Conservation (phyloP, 2,329 filamentous ascomycete species). For the Colletotrichum liaoningense region DNA sequence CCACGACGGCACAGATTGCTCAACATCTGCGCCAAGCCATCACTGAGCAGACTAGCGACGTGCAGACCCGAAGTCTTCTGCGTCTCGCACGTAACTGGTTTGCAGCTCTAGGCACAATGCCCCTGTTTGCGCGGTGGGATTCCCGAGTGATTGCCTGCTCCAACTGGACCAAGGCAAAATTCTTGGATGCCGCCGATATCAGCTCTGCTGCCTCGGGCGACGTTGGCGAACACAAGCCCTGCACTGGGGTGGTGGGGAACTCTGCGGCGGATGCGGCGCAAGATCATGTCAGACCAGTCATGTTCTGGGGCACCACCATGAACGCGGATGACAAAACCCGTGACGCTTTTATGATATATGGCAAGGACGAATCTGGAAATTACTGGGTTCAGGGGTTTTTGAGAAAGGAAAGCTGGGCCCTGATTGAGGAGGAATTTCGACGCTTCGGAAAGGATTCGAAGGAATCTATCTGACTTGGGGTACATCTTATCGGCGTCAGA, state of each 20-base stretch:
- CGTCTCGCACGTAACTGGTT: background rate
- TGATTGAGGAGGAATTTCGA: background rate
- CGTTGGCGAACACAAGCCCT: background rate
- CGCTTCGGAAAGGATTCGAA: background rate
- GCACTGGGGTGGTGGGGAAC: background rate
- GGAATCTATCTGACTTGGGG: background rate
- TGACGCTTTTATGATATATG: background rate
- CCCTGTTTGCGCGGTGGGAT: background rate
- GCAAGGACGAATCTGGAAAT: background rate
- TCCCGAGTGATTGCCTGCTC: background rate
- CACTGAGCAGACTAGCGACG: background rate
- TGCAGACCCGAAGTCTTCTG: background rate
- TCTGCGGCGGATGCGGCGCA: background rate
- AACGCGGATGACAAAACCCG: background rate
- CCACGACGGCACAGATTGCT: background rate
- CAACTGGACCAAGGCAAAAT: conserved; percentile 2
- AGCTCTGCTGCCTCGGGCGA: background rate
- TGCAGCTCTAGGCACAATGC: background rate
- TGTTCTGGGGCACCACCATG: background rate
- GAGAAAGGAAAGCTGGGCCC: background rate
- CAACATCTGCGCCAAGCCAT: background rate
- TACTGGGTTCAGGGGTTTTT: background rate
- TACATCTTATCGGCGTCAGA: background rate
- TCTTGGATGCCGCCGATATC: background rate
- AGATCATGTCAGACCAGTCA: background rate